Evolutionary conservation across 768 basidiomycete genomes (phyloP), one percentile per base, ranked within the genome.

Genomic region (Mycena olivaceomarginata): DNA sequence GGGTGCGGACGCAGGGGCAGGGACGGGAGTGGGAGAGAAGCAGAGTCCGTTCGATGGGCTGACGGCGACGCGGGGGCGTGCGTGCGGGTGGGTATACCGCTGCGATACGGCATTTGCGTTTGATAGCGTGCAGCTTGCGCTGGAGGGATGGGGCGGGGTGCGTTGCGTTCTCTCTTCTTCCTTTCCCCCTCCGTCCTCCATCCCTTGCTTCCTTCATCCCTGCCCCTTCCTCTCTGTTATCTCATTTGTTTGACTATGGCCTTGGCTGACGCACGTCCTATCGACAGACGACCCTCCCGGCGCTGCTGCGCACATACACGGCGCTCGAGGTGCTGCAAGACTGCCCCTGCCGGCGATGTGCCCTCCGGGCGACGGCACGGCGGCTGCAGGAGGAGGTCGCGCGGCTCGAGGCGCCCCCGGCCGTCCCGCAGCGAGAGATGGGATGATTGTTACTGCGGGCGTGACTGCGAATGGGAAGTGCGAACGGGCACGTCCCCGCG

Each of bases 301-400:
- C 68, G 4, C 71, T 79, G 80, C 91, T 99, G 13, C 91, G 92
- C 74, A 95, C 98, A 59, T 98, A 98, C 84, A 98, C 97, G 40
- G 91, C 94, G 13, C 89, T 98, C 41, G 98, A 99, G 83, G 85
- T 95, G 46, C 89, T 99, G 62, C 92, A 91, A n/a, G 97, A 98
- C 82, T 98, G 97, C 80, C 93, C 97, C 39, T 99, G 98, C 85
- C 93, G 97, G 25, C 94, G 94, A 76, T 99, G 98, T 82, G 96
- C 97, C 1, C 87, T 99, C 76, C 87, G 93, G 7, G 93, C 94
- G 20, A 99, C 98, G 0, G 91, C 92, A 79, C 86, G 86, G 64
- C 89, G 93, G 63, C 88, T 98, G 70, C 84, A 87, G 53, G 85
- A 90, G 11, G 97, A 98, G 70, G 87, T 92, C 6, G 90, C 92